Base-by-base conservation (phyloP, 306 rosid genomes). In the Leucaena leucocephala region DNA sequence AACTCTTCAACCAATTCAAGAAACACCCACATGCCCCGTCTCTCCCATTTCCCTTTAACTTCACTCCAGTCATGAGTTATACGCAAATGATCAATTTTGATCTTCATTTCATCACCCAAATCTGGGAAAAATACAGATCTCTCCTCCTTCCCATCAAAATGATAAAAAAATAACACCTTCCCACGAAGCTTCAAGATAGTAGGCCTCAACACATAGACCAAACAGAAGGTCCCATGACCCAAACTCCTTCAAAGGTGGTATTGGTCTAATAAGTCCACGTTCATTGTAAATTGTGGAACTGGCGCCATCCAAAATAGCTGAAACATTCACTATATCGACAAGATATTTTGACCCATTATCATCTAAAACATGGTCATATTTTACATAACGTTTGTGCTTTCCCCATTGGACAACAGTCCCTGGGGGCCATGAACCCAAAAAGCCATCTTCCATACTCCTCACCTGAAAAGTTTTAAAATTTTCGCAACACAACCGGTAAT, bases 101-200 rank as follows among this genome's bases (percentile, higher is more conserved):
- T 5, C 64, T 58, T 86, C 74, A 91, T 66, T 78, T 93, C 94
- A 62, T 95, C 99, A 3, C 97, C 99, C 80, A 90, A 77, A 79
- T 93, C 98, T 0, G 97, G 96, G 73, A 93, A 95, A 82, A 92
- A 91, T 68, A 93, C 66, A 68, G 36, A 83, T 79, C 98, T 84
- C 81, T 88, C 74, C 49, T 87, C 81, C 46, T 46, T 84, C 76
- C 87, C 96, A 36, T 90, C 86, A 80, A 77, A 79, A 1, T 83
- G 89, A 68, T 95, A 98, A 77, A 86, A 86, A 91, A 44, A 95
- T 68, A 40, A 95, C 98, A 17, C 99, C 98, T 88, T 95, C 98
- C 98, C 98, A 92, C 98, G 98, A 95, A 59, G 94, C 97, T 8
- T 95, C 98, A 64, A 40, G 52, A 48, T 91, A 62, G 68, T 64